Evolutionary conservation across 371 early-diverging fungal species (phyloP), one percentile per base, ranked within the genome.

Genomic region (Circinella minor): DNA sequence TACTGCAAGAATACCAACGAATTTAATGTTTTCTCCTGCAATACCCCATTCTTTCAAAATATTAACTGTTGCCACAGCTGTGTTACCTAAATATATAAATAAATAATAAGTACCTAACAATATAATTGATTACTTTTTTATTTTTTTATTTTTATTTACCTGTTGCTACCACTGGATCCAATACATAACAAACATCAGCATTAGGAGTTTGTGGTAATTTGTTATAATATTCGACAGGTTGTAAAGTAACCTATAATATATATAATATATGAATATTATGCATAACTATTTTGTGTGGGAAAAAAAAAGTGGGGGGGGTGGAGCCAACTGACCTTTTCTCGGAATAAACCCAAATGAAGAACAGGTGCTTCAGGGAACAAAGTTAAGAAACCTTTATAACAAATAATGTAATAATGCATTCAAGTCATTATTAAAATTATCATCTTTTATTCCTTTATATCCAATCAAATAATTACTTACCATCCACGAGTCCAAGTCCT

Each of bases 201-300:
- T 84, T 81, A 65, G 91, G 91, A 4, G 74, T 72, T 36, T 77
- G 70, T 7, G 96, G 96, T 37, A 96, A 78, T 77, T 95, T 96
- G 82, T 95, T 96, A 85, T 94, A 96, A 78, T 96, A 96, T 74
- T 96, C 96, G n/a, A 96, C 95, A 6, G 96, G 96, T 68, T 91
- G 89, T 55, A 93, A 80, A 4, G 95, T 90, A 4, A 84, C 66
- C 88, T 88, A 68, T 55, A 43, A 34, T 0, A 37, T 38, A 9
- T 51, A 17, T 51, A 51, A 1, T 51, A 15, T 51, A 13, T 27
- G 5, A 34, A 57, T 10, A 27, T 27, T 57, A 57, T 34, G n/a
- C n/a, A 34, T 13, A 57, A 34, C 4, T 5, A 10, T 18, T 8
- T 8, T 57, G 20, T 34, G 57, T 34, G 57, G 57, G 27, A 57